Base-by-base conservation (phyloP, 768 basidiomycete species). In the Lentinus tigrinus region DNA sequence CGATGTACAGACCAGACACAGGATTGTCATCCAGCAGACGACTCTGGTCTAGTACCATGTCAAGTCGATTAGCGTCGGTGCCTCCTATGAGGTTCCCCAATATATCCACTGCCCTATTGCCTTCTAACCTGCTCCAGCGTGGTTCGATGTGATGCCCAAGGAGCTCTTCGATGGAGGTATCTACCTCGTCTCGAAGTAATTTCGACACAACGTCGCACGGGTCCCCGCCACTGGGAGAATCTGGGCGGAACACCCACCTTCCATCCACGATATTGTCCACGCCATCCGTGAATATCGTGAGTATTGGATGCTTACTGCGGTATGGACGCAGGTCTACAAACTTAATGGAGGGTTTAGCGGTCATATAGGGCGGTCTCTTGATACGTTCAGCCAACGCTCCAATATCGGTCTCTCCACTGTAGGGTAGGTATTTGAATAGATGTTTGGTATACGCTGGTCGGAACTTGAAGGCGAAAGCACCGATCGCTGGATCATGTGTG, bases 261-360 rank as follows among this genome's bases (percentile, higher is more conserved):
- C 54, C 54, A n/a, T 55, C 54, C 6, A 55, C 46, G 10, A 55
- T 36, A 17, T 19, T n/a, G 38, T 56, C 47, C 4, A 49, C 54
- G 24, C 54, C 54, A 21, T 56, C 47, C 4, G 54, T 48, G 24
- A 39, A 56, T 3, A 40, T 31, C 31, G 31, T 31, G 31, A 31
- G 31, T 11, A 31, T 11, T 31, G 31, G 31, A 11, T 31, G 31
- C 11, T 31, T 31, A 11, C 31, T 31, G 31, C 31, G 31, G 31
- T 31, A 31, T 31, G 31, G 31, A 6, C 11, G 31, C 31, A 31
- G 31, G 11, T 31, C 31, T 11, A 31, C 31, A 11, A 31, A 31
- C 31, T 31, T 31, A 11, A 31, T 11, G 31, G 31, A 31, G 31
- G 31, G 31, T 11, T 31, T 11, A 31, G 31, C 31, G 7, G 31